Evolutionary conservation across 2,329 filamentous ascomycete species (phyloP).

Genomic region (Rugonectria rugulosa): DNA sequence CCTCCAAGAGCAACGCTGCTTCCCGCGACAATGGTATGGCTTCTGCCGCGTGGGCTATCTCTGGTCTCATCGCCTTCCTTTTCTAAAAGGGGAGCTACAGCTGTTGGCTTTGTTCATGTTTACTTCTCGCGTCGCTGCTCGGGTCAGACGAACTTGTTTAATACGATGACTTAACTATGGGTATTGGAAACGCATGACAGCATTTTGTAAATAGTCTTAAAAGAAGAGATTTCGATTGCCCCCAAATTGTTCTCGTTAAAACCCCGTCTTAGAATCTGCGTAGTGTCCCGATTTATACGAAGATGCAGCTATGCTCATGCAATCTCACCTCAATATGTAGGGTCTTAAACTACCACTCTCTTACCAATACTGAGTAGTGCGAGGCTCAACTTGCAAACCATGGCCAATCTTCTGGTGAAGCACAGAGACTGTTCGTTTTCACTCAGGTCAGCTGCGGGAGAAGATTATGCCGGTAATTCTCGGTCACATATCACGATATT

Average conservation of each 20-base stretch:
- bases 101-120: not conserved
- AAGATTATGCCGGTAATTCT: not conserved
- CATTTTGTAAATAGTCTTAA: not conserved
- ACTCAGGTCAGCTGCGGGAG: not conserved
- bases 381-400: too few species aligned
- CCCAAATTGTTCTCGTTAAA: too few species aligned
- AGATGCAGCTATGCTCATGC: too few species aligned
- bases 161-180: not conserved
- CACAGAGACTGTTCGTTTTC: too few species aligned
- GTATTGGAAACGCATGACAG: not conserved
- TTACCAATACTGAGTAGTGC: too few species aligned
- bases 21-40: slow-evolving; percentile 39
- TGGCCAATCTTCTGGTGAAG: too few species aligned
- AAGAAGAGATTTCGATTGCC: too few species aligned
- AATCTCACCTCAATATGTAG: too few species aligned
- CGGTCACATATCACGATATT: not conserved
- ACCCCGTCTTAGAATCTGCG: too few species aligned
- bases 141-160: not conserved
- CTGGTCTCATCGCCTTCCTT: slow-evolving; percentile 39
- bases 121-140: not conserved
- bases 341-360: too few species aligned
- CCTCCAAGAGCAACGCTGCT: slow-evolving; percentile 23
- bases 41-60: slow-evolving; percentile 42
- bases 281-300: too few species aligned
- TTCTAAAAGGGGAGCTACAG: slow-evolving; percentile 39